phyloP scores from a whole-genome alignment of 78 protist species.

The Dictyostelium firmibasis region DNA sequence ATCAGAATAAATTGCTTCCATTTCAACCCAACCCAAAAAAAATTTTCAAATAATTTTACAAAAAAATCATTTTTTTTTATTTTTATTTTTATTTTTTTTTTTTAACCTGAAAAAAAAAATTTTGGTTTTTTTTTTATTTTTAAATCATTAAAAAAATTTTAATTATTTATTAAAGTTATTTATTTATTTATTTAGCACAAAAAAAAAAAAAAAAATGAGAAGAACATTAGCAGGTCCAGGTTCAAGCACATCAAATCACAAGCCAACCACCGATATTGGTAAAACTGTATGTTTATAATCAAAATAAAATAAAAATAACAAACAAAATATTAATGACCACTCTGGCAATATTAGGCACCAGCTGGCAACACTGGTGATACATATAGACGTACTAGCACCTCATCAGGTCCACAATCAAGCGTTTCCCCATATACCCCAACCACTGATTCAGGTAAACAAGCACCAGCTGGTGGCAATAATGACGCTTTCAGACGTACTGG shows the following conservation, averaged over 20 bases:
- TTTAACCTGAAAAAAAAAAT: neutral
- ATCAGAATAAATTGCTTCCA: neutral
- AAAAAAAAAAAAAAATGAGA: constrained; percentile 24
- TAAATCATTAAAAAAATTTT: neutral
- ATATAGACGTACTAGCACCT: no score
- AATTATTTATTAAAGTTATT: neutral
- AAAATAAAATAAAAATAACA: neutral
- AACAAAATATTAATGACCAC: neutral
- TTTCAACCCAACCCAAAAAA: neutral
- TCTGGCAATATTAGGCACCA: no score
- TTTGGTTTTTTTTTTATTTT: neutral
- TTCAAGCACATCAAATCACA: constrained; percentile 47
- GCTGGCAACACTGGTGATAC: no score
- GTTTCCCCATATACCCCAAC: no score
- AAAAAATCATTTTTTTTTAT: neutral
- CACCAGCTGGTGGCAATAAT: constrained; percentile 29
- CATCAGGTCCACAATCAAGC: no score
- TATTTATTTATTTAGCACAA: neutral
- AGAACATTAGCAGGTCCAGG: constrained; percentile 79
- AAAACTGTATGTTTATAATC: neutral
- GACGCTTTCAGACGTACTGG: constrained; percentile 59
- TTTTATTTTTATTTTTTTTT: neutral
- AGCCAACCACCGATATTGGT: constrained; percentile 56
- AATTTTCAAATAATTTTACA: neutral
- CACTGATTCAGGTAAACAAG: no score